phyloP scores from a whole-genome alignment of 805 yeast genomes.

The Pichia sporocuriosa region DNA sequence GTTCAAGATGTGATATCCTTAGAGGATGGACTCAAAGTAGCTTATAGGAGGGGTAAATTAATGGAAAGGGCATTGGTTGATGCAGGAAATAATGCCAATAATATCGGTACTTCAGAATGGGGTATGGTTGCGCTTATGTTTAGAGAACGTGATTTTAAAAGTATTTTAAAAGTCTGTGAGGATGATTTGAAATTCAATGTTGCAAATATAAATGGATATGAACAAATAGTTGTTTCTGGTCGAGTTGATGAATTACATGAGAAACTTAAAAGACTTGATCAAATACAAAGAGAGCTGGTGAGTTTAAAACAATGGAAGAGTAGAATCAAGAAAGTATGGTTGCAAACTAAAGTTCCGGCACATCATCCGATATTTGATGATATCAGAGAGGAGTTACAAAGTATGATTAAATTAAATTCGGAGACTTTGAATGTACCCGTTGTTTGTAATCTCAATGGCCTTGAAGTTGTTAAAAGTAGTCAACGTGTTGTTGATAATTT shows the following conservation, averaged over 20 bases:
- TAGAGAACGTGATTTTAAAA: constrained; percentile 19
- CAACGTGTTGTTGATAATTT: constrained; percentile 24
- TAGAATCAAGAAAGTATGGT: constrained; percentile 23
- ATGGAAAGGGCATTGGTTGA: constrained; percentile 25
- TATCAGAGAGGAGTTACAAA: constrained; percentile 21
- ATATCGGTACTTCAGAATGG: no score
- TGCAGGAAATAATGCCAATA: not conserved
- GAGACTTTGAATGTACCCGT: constrained; percentile 22
- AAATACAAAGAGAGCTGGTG: constrained; percentile 12
- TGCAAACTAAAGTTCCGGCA: constrained; percentile 29
- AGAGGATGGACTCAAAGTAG: constrained; percentile 22
- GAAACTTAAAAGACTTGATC: constrained; percentile 14
- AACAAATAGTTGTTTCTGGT: constrained; percentile 32
- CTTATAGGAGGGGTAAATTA: constrained; percentile 25
- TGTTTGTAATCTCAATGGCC: constrained; percentile 27
- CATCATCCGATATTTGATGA: constrained; percentile 28
- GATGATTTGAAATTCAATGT: constrained; percentile 17
- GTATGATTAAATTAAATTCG: constrained; percentile 10
- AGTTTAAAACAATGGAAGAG: constrained; percentile 19
- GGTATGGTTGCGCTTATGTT: constrained; percentile 30
- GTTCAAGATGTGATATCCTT: constrained; percentile 24
- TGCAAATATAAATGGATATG: constrained; percentile 29
- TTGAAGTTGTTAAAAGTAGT: constrained; percentile 13
- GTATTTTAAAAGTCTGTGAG: constrained; percentile 13
- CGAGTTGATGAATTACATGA: constrained; percentile 12